Evolutionary conservation across 1,139 yeast genomes (phyloP), one percentile per base, ranked within the genome.

Genomic region (Hanseniaspora uvarum): DNA sequence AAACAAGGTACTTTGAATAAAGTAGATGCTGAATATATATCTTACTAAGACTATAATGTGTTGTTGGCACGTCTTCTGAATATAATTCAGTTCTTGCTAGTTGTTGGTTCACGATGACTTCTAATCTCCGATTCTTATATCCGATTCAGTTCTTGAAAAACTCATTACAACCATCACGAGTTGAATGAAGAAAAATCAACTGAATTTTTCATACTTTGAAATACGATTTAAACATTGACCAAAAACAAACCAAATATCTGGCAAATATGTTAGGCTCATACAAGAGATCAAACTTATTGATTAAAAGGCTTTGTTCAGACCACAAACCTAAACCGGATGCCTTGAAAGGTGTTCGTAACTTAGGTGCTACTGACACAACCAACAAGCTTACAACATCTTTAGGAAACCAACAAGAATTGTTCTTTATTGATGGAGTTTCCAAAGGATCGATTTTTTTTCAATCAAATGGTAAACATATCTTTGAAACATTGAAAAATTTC

Each of bases 381-480:
- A 60, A 62, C 24, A 59, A 54, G 30, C 56, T 59, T 3, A 57
- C 63, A 6, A 59, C 60, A 34, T 63, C 63, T n/a, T 60, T 65
- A n/a, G 62, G 68, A 7, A 56, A 54, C 19, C 77, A 75, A 59
- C 96, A 88, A 64, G 78, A 78, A 58, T 71, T 89, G 40, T 88
- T 82, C 65, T 79, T 83, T 70, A 80, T 86, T 1, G 94, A 86
- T 65, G 77, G 82, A 11, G 68, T 79, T 16, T 82, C 96, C 0
- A 96, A 96, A 0, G 97, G 97, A 0, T 83, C 92, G 1, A 76
- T 84, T 4, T 89, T 89, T 72, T 88, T 89, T 63, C 72, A 89
- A 33, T 96, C 96, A 2, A 92, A 87, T 66, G 97, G 97, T 2
- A 80, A 96, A 2, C 73, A 94, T 50, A 77, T 89, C 51, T 85